Percentiles rank a stretch among this genome's conserved stretches.
phyloP scores from a whole-genome alignment of 2,329 filamentous ascomycete genomes.

The Aspergillus quadrilineatus region DNA sequence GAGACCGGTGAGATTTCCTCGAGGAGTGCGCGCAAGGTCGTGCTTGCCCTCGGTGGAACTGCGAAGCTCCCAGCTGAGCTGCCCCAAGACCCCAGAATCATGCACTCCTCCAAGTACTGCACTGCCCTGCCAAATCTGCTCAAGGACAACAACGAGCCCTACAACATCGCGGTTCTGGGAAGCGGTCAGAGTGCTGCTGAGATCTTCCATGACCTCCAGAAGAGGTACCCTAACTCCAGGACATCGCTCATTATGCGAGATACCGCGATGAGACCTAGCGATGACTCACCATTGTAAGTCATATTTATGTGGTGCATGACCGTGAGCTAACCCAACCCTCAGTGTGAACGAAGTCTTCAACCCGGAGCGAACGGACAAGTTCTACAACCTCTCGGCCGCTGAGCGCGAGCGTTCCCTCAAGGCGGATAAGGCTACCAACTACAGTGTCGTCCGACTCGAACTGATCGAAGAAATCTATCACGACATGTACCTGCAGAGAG shows the following conservation, averaged over 20 bases:
- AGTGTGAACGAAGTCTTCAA: constrained; percentile 97
- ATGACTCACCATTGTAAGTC: constrained; percentile 90
- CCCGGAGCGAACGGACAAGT: constrained; percentile 74
- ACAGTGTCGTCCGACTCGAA: constrained; percentile 87
- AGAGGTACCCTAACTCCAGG: constrained; percentile 75
- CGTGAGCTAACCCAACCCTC: constrained; percentile 7
- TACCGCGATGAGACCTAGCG: constrained; percentile 81
- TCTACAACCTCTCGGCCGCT: constrained; percentile 66
- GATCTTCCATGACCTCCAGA: constrained; percentile 87
- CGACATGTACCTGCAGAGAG: constrained; percentile 79
- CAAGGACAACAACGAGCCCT: constrained; percentile 45
- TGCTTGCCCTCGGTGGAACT: constrained; percentile 66
- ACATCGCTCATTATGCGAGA: constrained; percentile 79
- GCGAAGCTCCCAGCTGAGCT: constrained; percentile 70
- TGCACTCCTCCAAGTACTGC: constrained; percentile 87
- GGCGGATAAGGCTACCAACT: constrained; percentile 83
- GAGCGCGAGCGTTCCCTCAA: constrained; percentile 62
- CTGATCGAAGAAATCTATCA: constrained; percentile 88
- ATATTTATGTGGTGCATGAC: background rate
- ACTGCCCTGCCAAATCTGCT: constrained; percentile 39
- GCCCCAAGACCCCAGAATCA: constrained; percentile 67
- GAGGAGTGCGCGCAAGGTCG: constrained; percentile 51
- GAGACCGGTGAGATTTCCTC: constrained; percentile 45
- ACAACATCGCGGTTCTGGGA: constrained; percentile 80
- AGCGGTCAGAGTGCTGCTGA: constrained; percentile 92